Base-by-base conservation (phyloP, 1,284 basidiomycete genomes). In the Mycosarcoma mackinlayi region DNA sequence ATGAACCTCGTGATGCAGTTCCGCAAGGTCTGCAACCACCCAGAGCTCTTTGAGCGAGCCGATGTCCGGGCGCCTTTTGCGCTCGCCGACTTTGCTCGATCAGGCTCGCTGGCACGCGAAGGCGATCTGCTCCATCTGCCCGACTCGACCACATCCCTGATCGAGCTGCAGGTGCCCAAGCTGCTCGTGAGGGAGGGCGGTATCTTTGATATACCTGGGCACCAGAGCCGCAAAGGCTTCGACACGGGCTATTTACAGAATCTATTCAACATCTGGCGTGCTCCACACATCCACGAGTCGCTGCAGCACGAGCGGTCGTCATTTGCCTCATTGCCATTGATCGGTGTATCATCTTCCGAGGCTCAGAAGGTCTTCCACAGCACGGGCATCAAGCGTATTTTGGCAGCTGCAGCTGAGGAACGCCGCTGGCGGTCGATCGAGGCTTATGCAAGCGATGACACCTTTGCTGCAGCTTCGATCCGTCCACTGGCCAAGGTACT, bases 1-100 rank as follows among this genome's bases (percentile, higher is more conserved):
- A 98, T 98, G 95, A 99, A 98, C 84, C 87, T 99, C 67, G 95
- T 98, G 70, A 99, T 99, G 96, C 96, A 99, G 84, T 98, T 98
- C 87, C 90, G 96, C 74, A 99, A 99, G 86, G 93, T 98, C 68
- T 98, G 95, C 87, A 98, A 98, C 79, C 96, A 99, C 78, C 96
- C 96, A 0, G 96, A 98, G 83, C 87, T 99, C 39, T 98, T 99
- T 80, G 94, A 98, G 83, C 90, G 96, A 21, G 94, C 95, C 30
- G 96, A 98, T 80, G 95, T 98, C 30, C 87, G 90, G 11, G 92
- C 94, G 2, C 94, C 96, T 1, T 92, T 93, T 80, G 91, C 93
- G 2, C 95, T 98, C 79, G 89, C 90, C 49, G 85, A 87, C 11
- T 98, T 92, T 82, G 92, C 91, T 41, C 88, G 88, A 50, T 90